Base-by-base conservation (phyloP, 805 yeast species). In the Metschnikowia lochheadii region DNA sequence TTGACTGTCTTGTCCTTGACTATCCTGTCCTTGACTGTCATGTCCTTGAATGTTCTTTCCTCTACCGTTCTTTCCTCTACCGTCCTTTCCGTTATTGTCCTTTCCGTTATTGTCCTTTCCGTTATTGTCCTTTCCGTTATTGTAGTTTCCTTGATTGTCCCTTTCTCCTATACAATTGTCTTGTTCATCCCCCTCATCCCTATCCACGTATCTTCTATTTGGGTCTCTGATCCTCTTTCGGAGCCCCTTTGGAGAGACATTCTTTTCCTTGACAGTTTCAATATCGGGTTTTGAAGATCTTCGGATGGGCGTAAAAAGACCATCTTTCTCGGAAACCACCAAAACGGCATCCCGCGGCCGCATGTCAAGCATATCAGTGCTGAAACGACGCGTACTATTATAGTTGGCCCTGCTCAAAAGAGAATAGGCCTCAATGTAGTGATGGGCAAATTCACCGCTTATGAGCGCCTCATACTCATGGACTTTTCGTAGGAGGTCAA, bases 351-450 rank as follows among this genome's bases (percentile, higher is more conserved):
- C 40, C 46, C 68, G 58, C 7, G 63, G 62, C 36, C 76, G 55
- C 56, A 61, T 44, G 54, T 80, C 83, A 58, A 72, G 75, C 31
- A 66, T 61, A 34, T 72, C 77, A 23, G 58, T 49, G 2, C 82
- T 81, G 51, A 58, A 80, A 17, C 57, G 53, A 47, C 62, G 63
- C 5, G 58, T 49, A 13, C 62, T 58, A 36, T 65, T 60, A 56
- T 69, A 78, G 51, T 74, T 77, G 8, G 82, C 82, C 52, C 80
- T 55, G 40, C 81, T 73, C 32, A 79, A 61, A 40, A 67, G 65
- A 3, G 76, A 58, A 53, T 60, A 74, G 5, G 78, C 81, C 36
- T 63, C 59, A 29, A 59, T 58, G 54, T 66, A 70, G 13, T 43
- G 38, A 5, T 65, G 51, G 40, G 55, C 51, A 2, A 57, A 49